phyloP scores from a whole-genome alignment of 495 filamentous ascomycete genomes.

The Elasticomyces elasticus region DNA sequence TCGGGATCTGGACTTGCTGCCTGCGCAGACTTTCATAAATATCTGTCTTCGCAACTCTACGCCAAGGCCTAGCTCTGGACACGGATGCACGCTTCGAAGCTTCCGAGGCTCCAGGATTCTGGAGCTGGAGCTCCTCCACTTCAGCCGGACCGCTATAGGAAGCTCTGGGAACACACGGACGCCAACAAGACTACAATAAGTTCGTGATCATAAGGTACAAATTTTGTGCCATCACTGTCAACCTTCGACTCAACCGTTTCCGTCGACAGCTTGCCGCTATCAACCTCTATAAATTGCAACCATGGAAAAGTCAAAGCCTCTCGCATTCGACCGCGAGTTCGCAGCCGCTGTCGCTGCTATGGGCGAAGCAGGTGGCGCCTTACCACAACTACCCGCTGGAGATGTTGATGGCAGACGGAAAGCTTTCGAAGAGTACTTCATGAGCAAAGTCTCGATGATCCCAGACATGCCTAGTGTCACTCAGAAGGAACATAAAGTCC shows the following conservation, averaged over 20 bases:
- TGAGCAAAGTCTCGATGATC: background rate
- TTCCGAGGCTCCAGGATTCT: too few relatives aligned
- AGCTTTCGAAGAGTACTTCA: background rate
- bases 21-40: too few relatives aligned
- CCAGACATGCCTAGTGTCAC: background rate
- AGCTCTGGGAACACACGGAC: background rate
- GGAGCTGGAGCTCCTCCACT: background rate
- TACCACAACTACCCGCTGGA: background rate
- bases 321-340: background rate
- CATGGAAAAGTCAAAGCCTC: background rate
- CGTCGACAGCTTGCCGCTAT: background rate
- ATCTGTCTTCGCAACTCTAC: too few relatives aligned
- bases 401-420: slow-evolving; percentile 2
- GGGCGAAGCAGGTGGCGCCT: background rate
- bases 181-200: background rate
- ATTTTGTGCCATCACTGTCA: background rate
- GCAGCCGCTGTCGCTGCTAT: background rate
- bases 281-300: background rate
- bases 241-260: background rate
- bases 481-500: background rate
- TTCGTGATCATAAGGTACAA: background rate
- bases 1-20: too few relatives aligned
- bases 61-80: too few relatives aligned
- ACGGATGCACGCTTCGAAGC: background rate
- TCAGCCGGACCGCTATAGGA: background rate